These are phyloP conservation scores for Yamadazyma kanchanaburiensis DNA, from an alignment of 1,139 yeast species.

Conservation along the genomic window DNA sequence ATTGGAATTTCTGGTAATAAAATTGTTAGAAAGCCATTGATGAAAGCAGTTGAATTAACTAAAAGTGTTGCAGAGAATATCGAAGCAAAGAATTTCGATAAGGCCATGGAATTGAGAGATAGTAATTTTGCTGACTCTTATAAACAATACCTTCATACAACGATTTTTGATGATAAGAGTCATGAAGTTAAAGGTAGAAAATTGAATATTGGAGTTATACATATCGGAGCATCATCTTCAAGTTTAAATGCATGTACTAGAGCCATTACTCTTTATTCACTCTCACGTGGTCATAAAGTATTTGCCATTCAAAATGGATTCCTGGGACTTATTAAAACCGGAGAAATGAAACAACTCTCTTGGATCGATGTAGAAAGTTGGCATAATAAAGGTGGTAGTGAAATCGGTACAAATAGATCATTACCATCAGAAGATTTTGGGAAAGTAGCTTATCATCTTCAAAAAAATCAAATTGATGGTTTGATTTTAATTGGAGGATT, in stretches of 20 bases:
- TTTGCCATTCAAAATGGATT: constrained; percentile 90
- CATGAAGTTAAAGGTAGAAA: constrained; percentile 43
- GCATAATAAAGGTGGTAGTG: constrained; percentile 92
- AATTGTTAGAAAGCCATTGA: constrained; percentile 64
- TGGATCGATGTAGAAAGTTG: constrained; percentile 92
- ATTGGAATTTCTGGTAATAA: constrained; percentile 73
- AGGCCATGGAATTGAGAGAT: constrained; percentile 73
- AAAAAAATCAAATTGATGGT: constrained; percentile 81
- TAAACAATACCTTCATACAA: constrained; percentile 64
- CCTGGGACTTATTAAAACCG: constrained; percentile 83
- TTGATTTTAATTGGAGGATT: constrained; percentile 91
- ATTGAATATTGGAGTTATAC: constrained; percentile 74
- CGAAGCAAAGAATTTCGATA: constrained; percentile 55
- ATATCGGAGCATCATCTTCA: constrained; percentile 97
- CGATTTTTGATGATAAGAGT: constrained; percentile 67
- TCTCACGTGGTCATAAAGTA: constrained; percentile 85
- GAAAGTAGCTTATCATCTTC: constrained; percentile 85
- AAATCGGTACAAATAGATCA: constrained; percentile 88
- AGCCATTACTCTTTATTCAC: constrained; percentile 87
- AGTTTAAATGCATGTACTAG: constrained; percentile 93
- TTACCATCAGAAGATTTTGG: constrained; percentile 85
- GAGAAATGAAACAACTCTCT: constrained; percentile 63
- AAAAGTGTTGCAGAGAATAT: constrained; percentile 69
- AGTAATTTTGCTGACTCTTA: constrained; percentile 81
- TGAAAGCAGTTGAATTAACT: constrained; percentile 70